Conservation (phyloP, 2,329 filamentous ascomycete species). For the Cercospora sesami region DNA sequence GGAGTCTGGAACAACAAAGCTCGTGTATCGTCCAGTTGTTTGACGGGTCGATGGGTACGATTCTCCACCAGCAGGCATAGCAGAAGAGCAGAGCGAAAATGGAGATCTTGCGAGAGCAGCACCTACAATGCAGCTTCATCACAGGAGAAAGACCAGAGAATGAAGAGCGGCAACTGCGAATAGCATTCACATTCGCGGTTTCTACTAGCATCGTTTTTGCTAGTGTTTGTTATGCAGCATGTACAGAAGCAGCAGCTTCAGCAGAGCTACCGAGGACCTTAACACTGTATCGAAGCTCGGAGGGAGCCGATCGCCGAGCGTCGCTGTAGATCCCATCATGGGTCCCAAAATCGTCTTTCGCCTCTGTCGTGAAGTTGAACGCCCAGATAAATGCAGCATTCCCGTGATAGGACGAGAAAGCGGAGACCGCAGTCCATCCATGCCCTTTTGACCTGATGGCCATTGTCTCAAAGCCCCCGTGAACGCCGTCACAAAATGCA, state of each 20-base stretch:
- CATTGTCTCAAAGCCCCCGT: neutral
- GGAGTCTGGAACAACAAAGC: neutral
- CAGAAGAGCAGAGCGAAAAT: neutral
- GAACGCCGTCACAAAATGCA: neutral
- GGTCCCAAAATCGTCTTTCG: constrained; percentile 15
- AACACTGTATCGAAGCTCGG: neutral
- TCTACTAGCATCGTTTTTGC: neutral
- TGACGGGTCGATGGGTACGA: neutral
- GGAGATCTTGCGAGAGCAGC: neutral
- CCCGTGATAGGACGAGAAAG: neutral
- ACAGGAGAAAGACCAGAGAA: neutral
- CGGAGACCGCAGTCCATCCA: neutral
- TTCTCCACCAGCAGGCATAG: neutral
- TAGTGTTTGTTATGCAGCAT: neutral
- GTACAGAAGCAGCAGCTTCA: neutral
- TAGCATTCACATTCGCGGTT: neutral
- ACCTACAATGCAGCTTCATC: neutral
- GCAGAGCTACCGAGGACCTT: neutral
- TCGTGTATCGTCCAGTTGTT: neutral
- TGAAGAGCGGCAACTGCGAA: neutral
- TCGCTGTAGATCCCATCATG: constrained; percentile 2
- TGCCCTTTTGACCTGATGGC: neutral
- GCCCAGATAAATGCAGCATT: constrained; percentile 13
- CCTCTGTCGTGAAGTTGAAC: constrained; percentile 8
- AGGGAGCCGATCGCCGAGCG: neutral